These are phyloP conservation scores for Streptanthus diversifolius DNA, from an alignment of 345 rosid genomes.

Conservation along the genomic window DNA sequence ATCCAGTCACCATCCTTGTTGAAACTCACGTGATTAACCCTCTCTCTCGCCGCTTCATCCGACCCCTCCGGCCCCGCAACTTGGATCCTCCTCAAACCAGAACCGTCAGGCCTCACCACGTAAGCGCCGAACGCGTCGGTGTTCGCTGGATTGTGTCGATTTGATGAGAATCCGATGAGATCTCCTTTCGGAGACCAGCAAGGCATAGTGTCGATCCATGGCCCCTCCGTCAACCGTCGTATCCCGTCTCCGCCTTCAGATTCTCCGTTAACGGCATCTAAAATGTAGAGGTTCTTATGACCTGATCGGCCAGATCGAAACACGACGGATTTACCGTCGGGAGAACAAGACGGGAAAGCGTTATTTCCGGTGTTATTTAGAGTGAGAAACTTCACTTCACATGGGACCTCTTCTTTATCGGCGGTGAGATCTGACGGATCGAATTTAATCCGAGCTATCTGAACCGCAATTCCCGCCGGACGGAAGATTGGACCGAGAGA, in stretches of 20 bases:
- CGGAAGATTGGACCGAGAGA: constrained; percentile 75
- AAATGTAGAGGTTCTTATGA: constrained; percentile 58
- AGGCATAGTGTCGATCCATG: constrained; percentile 91
- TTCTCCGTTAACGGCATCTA: constrained; percentile 70
- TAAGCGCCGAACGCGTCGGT: constrained; percentile 49
- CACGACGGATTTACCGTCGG: constrained; percentile 72
- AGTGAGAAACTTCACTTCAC: constrained; percentile 66
- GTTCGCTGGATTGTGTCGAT: constrained; percentile 54
- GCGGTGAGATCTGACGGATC: constrained; percentile 38
- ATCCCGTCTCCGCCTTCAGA: constrained; percentile 38
- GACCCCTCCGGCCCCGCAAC: constrained; percentile 56
- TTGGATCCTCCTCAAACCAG: constrained; percentile 53
- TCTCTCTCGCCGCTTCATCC: constrained; percentile 56
- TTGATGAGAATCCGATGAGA: constrained; percentile 92
- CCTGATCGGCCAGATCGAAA: constrained; percentile 79
- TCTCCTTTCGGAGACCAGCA: constrained; percentile 77
- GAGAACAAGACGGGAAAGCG: constrained; percentile 84
- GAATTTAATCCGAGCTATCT: constrained; percentile 72
- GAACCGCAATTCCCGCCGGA: constrained; percentile 49
- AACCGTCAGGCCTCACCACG: constrained; percentile 63
- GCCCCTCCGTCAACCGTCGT: constrained; percentile 62
- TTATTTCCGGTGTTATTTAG: constrained; percentile 73
- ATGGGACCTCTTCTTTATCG: constrained; percentile 43
- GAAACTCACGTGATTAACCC: constrained; percentile 78
- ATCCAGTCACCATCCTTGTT: constrained; percentile 70